Conservation (phyloP, 1,284 basidiomycete species). For the Ceratobasidium sp. region DNA sequence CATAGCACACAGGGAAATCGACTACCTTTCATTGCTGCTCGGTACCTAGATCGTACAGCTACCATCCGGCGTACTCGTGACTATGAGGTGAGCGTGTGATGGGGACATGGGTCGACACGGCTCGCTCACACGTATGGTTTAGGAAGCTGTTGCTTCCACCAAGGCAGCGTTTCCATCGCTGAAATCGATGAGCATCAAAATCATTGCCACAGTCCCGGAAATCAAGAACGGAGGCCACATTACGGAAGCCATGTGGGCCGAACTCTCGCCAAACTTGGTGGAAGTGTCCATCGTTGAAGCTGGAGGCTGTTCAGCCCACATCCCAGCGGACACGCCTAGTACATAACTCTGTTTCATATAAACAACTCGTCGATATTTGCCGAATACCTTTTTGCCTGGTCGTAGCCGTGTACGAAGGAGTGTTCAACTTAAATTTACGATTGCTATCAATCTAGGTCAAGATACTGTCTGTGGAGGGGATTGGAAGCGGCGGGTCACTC, state of each 20-base stretch:
- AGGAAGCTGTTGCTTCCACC: slow-evolving; percentile 4
- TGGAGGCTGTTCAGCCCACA: too few relatives aligned
- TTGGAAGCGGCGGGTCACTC: too few relatives aligned
- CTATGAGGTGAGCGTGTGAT: neutral
- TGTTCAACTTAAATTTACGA: too few relatives aligned
- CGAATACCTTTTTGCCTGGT: too few relatives aligned
- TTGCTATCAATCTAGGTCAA: too few relatives aligned
- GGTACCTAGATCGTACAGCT: neutral
- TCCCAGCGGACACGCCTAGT: too few relatives aligned
- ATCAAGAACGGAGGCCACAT: neutral
- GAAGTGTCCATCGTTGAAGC: neutral
- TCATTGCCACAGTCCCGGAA: neutral
- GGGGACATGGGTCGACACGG: too few relatives aligned
- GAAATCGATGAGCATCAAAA: neutral
- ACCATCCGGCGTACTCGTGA: slow-evolving; percentile 3
- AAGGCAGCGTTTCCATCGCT: neutral
- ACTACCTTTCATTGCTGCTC: neutral
- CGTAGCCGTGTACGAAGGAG: too few relatives aligned
- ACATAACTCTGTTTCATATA: too few relatives aligned
- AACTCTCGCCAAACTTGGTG: slow-evolving; percentile 6
- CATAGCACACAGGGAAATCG: neutral
- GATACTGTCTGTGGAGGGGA: too few relatives aligned
- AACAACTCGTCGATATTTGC: too few relatives aligned
- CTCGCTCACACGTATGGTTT: neutral
- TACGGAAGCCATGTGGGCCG: slow-evolving; percentile 25